Evolutionary conservation across 768 basidiomycete species (phyloP).

Genomic region (Kwoniella sp.): DNA sequence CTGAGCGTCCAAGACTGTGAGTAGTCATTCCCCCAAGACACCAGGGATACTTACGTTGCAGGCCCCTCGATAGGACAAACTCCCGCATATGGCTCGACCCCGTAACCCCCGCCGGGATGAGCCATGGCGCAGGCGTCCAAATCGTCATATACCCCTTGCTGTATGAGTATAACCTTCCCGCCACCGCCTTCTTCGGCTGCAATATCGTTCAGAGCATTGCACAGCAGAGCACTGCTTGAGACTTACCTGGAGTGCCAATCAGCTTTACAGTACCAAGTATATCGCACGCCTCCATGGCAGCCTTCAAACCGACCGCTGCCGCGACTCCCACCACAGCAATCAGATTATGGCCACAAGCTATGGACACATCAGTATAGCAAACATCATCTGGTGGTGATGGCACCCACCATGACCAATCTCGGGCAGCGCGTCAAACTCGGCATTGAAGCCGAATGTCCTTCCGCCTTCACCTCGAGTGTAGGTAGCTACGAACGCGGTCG

Average conservation of each 20-base stretch:
- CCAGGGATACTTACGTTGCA: conserved; percentile 12
- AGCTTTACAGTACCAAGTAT: conserved; percentile 30
- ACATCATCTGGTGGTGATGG: too few species aligned
- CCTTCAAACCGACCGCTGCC: conserved; percentile 21
- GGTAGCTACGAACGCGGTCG: conserved; percentile 31
- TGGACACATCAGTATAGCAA: too few species aligned
- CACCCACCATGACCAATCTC: conserved; percentile 26
- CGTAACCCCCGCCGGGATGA: conserved; percentile 33
- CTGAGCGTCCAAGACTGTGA: neutral
- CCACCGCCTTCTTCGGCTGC: conserved; percentile 41
- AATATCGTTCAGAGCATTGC: neutral
- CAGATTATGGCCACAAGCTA: conserved; percentile 31
- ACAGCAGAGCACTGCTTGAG: conserved; percentile 1
- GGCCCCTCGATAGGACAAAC: conserved; percentile 22
- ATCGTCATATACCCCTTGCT: conserved; percentile 30
- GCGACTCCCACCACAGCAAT: conserved; percentile 35
- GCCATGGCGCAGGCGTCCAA: conserved; percentile 41
- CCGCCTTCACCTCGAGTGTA: conserved; percentile 22
- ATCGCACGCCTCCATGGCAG: conserved; percentile 25
- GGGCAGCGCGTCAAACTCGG: conserved; percentile 36
- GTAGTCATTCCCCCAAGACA: neutral
- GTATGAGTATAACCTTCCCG: conserved; percentile 31
- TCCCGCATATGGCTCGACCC: conserved; percentile 16
- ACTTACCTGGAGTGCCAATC: conserved; percentile 27
- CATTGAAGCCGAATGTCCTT: conserved; percentile 24